Conservation (phyloP, 1,139 yeast species). For the Suhomyces panamericanus region DNA sequence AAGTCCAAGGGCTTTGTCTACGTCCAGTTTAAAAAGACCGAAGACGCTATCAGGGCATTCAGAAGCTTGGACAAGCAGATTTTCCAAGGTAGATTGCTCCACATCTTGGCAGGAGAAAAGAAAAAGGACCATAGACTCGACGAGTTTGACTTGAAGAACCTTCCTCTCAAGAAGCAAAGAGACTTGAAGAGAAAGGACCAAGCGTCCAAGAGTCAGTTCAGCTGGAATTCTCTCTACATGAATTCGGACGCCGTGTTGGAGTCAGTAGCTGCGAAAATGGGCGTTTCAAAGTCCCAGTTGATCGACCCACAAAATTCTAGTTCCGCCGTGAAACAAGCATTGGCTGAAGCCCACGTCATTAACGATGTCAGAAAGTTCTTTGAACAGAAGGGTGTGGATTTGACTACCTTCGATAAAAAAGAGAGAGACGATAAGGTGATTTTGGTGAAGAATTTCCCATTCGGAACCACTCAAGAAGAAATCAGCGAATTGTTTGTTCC, state of each 20-base stretch:
- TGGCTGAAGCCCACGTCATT: slow-evolving; percentile 95
- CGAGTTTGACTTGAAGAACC: slow-evolving; percentile 84
- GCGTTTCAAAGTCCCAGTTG: slow-evolving; percentile 77
- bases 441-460: slow-evolving; percentile 86
- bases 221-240: slow-evolving; percentile 94
- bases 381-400: slow-evolving; percentile 81
- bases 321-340: slow-evolving; percentile 95
- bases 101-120: slow-evolving; percentile 81
- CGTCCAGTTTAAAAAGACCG: slow-evolving; percentile 63
- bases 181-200: slow-evolving; percentile 81
- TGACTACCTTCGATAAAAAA: slow-evolving; percentile 65
- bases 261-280: slow-evolving; percentile 82
- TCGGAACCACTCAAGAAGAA: slow-evolving; percentile 78
- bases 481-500: slow-evolving; percentile 77
- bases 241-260: slow-evolving; percentile 90
- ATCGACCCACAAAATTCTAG: slow-evolving; percentile 84
- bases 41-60: slow-evolving; percentile 77
- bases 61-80: slow-evolving; percentile 77
- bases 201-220: slow-evolving; percentile 82
- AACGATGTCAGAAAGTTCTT: slow-evolving; percentile 88
- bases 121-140: slow-evolving; percentile 79
- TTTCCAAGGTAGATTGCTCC: slow-evolving; percentile 91
- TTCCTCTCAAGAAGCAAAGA: slow-evolving; percentile 88
- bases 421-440: slow-evolving; percentile 82
- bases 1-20: slow-evolving; percentile 93